Base-by-base conservation (phyloP, 2,329 filamentous ascomycete genomes). In the Xylaria sp. region DNA sequence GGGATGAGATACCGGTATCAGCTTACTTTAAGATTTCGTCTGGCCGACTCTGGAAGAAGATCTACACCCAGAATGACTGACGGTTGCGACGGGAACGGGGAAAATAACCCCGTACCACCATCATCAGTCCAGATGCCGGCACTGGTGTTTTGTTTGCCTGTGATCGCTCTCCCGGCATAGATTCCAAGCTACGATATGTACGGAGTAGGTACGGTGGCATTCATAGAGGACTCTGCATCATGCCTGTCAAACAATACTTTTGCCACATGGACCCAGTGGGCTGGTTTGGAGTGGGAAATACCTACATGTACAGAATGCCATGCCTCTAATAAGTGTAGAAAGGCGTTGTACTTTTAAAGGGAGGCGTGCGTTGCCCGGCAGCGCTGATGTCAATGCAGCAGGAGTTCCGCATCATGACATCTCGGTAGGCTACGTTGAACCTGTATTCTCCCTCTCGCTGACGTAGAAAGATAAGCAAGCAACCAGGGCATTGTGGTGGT, bases 351-450 rank as follows among this genome's bases (percentile, higher is more conserved):
- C 23, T 30, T 30, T 30, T 51, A 54, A 58, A 23, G 39, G 52
- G 52, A 54, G 58, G 54, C 58, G 59, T 54, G 39, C 34, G 37
- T 51, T 52, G 39, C 16, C 56, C 51, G 37, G 55, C 35, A 55
- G 47, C 53, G 30, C 37, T 57, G 49, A 52, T 30, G 23, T 30
- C 58, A 60, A 56, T 63, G 49, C 49, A 51, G 49, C 30, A 30
- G 53, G 52, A 55, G 50, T 56, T 39, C 67, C 67, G 65, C 64
- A 66, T 67, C 65, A 65, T 66, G 61, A 61, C 63, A 66, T 63
- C 52, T 64, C 66, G 66, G 66, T 60, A 69, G 63, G 63, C 65
- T 65, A 61, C 68, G 55, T 66, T 49, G 62, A 60, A 62, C 58
- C 62, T 42, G 35, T 44, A 50, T 54, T 50, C 11, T 51, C 34